Evolutionary conservation across 225 moss, liverwort and hornwort genomes (phyloP).

Genomic region (Takakia lepidozioides): DNA sequence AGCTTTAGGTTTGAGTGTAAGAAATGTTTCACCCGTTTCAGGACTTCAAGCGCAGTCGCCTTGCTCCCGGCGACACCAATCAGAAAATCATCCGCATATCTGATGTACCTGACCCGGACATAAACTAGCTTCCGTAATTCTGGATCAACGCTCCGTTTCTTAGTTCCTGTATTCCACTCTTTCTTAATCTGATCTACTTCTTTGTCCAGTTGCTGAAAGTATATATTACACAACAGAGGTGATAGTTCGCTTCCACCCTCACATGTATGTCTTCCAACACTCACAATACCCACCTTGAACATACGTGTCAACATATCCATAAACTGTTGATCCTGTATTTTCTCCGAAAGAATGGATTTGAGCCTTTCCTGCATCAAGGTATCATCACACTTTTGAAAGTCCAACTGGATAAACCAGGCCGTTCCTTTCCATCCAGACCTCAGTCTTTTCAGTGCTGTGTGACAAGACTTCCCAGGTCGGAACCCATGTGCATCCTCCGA

Average conservation of each 20-base stretch:
- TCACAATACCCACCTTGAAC: conserved; percentile 16
- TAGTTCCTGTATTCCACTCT: conserved; percentile 23
- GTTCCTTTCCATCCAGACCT: conserved; percentile 49
- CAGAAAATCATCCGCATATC: conserved; percentile 44
- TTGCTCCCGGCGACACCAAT: conserved; percentile 45
- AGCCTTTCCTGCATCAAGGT: conserved; percentile 21
- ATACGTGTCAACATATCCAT: conserved; percentile 15
- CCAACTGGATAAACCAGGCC: conserved; percentile 42
- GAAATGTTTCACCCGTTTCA: conserved; percentile 19
- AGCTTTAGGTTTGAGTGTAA: conserved; percentile 21
- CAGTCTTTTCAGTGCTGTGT: conserved; percentile 27
- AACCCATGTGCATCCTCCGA: conserved; percentile 3
- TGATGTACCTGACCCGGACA: conserved; percentile 34
- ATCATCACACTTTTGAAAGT: conserved; percentile 11
- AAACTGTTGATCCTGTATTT: conserved; percentile 25
- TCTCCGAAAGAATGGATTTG: conserved; percentile 16
- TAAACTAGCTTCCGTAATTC: neutral
- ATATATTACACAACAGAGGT: conserved; percentile 33
- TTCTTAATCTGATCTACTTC: conserved; percentile 26
- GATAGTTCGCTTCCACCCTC: conserved; percentile 32
- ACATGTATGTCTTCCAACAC: conserved; percentile 6
- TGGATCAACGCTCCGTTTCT: conserved; percentile 5
- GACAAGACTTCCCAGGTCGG: conserved; percentile 19
- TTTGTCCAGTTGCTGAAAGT: conserved; percentile 35
- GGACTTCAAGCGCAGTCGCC: conserved; percentile 28